Base-by-base conservation (phyloP, 2,329 filamentous ascomycete genomes). In the Chrysoporthe cubensis region DNA sequence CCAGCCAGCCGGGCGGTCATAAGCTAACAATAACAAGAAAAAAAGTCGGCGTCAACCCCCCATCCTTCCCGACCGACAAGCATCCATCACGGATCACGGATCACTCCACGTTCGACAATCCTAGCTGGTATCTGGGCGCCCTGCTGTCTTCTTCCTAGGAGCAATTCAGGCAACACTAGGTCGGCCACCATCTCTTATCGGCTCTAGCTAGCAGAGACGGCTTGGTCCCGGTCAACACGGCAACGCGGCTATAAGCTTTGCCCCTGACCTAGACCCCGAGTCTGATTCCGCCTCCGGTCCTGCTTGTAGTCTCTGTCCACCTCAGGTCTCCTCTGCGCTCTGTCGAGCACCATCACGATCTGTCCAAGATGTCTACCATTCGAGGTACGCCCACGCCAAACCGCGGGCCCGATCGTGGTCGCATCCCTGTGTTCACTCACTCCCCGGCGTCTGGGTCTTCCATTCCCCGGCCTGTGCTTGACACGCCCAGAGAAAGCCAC, bases 391-490 rank as follows among this genome's bases (percentile, higher is more conserved):
- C 91, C 74, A 92, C 90, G 70, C 90, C 91, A 73, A 91, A 77
- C 77, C 85, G 87, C 71, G 82, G 80, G 72, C 82, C 90, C 80
- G 79, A 81, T 73, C 85, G 89, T 74, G 87, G 85, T 72, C 81
- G 80, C 73, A 81, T 87, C 70, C 86, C 87, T 62, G 50, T 64
- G 71, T 90, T 90, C 78, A 79, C 80, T 77, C 88, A 85, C 79
- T 90, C 87, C 78, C 88, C 87, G 68, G 80, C 80, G 66, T 74
- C 83, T 62, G 48, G 59, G 44, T 93, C 91, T 62, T 85, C 81
- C 76, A 94, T 94, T 76, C 91, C 91, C 73, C 87, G 92, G 74
- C 91, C 91, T 58, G 88, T 91, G 62, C 83, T 88, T 71, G 91
- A 54, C 59, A 71, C 79, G 68, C 82, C 65, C 62, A 61, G 84